phyloP scores from a whole-genome alignment of 768 basidiomycete genomes.

The Calocybe cyanea region DNA sequence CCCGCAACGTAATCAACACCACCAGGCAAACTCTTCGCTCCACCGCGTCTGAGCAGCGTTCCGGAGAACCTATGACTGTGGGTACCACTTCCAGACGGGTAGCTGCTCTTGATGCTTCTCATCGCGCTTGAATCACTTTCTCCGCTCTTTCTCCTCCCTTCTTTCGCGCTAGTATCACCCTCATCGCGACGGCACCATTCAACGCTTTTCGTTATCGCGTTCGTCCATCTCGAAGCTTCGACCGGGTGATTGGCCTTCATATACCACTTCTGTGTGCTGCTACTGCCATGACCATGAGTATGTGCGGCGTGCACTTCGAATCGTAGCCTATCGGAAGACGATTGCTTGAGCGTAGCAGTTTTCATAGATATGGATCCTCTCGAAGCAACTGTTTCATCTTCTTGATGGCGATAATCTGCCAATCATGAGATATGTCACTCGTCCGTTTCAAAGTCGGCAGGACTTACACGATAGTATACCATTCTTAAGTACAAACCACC shows the following conservation, averaged over 20 bases:
- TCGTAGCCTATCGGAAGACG: constrained; percentile 56
- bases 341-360: constrained; percentile 60
- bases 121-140: constrained; percentile 45
- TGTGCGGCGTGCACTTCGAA: constrained; percentile 79
- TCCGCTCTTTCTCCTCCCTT: constrained; percentile 33
- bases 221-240: constrained; percentile 85
- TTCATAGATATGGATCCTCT: constrained; percentile 89
- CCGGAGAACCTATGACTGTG: constrained; percentile 10
- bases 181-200: constrained; percentile 57
- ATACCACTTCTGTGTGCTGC: constrained; percentile 68
- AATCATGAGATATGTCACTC: neutral
- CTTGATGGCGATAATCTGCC: constrained; percentile 80
- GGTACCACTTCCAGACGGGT: too few species aligned
- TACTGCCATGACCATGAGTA: constrained; percentile 34
- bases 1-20: neutral
- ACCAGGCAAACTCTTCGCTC: neutral
- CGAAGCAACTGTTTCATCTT: constrained; percentile 82
- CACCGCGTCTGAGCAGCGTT: neutral
- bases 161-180: constrained; percentile 17
- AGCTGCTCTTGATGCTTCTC: constrained; percentile 21
- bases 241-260: constrained; percentile 84
- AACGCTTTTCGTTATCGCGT: constrained; percentile 68
- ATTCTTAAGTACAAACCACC: constrained; percentile 90
- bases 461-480: constrained; percentile 81
- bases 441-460: neutral